A percentile compares a stretch with the other conserved stretches of the same genome.
Conservation (phyloP, 2,329 filamentous ascomycete genomes). For the Aspergillus bombycis region DNA sequence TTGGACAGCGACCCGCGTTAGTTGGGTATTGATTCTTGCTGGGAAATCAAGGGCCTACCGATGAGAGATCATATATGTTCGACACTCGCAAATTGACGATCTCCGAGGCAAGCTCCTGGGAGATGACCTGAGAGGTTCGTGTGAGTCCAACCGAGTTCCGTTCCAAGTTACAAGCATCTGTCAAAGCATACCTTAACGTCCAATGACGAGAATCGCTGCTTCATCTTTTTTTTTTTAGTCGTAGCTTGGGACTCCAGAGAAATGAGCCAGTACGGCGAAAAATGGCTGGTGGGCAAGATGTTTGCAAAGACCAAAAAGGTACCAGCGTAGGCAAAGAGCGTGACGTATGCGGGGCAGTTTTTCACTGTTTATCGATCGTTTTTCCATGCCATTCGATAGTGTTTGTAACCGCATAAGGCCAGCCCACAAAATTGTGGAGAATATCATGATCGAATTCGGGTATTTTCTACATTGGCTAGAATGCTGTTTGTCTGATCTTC, state of each 20-base stretch:
- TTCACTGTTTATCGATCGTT: conserved; percentile 13
- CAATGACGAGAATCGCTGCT: conserved; percentile 62
- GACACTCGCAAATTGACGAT: conserved; percentile 79
- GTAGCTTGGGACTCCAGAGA: conserved; percentile 7
- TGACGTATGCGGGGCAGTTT: conserved; percentile 44
- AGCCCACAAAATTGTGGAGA: conserved; percentile 3
- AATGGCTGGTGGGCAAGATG: conserved; percentile 15
- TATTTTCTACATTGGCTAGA: conserved; percentile 4
- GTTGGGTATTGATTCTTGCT: conserved; percentile 9
- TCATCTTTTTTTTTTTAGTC: conserved; percentile 48
- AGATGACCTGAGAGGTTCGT: conserved; percentile 71
- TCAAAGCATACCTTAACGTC: conserved; percentile 55
- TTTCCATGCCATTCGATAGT: conserved; percentile 16
- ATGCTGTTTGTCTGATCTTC: not conserved
- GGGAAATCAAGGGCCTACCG: conserved; percentile 48
- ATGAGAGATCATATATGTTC: conserved; percentile 95
- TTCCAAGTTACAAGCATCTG: not conserved
- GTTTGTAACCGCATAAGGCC: not conserved
- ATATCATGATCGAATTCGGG: not conserved
- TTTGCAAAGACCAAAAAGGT: conserved; percentile 9
- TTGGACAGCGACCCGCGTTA: conserved; percentile 3
- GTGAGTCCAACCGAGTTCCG: not conserved
- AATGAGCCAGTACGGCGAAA: conserved; percentile 18
- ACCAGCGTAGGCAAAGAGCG: conserved; percentile 22
- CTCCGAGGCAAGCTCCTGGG: conserved; percentile 81